Evolutionary conservation across 176 grass and related monocot genomes (phyloP).

Genomic region (Rhipidocladum racemiflorum): DNA sequence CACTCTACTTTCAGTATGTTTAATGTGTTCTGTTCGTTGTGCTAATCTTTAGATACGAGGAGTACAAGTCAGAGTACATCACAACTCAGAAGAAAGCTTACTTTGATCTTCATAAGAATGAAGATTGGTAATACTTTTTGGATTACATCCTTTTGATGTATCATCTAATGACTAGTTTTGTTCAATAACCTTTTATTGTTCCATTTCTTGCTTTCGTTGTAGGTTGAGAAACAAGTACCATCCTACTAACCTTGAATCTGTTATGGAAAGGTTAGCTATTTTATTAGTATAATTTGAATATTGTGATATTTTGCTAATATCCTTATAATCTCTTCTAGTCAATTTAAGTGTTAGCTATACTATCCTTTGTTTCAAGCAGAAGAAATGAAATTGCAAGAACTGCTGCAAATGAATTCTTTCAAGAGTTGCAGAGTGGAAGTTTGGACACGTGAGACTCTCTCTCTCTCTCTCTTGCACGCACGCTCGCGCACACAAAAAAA

Average conservation of each 20-base stretch:
- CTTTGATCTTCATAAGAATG: slow-evolving; percentile 91
- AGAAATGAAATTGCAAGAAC: slow-evolving; percentile 53
- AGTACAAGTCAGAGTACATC: slow-evolving; percentile 94
- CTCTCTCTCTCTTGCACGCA: neutral
- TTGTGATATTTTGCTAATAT: neutral
- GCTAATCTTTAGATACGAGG: slow-evolving; percentile 76
- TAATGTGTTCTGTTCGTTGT: slow-evolving; percentile 13
- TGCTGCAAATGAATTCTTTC: slow-evolving; percentile 75
- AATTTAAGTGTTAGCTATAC: neutral
- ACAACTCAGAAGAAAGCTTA: slow-evolving; percentile 95
- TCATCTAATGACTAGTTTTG: neutral
- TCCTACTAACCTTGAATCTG: slow-evolving; percentile 83
- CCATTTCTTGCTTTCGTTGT: slow-evolving; percentile 28
- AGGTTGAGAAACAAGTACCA: slow-evolving; percentile 99
- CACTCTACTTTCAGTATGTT: slow-evolving; percentile 4
- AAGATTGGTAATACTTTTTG: slow-evolving; percentile 63
- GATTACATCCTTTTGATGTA: neutral
- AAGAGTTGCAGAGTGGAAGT: slow-evolving; percentile 78
- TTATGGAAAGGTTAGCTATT: slow-evolving; percentile 76
- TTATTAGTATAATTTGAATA: slow-evolving; percentile 19
- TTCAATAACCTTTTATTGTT: slow-evolving; percentile 18
- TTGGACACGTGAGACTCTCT: slow-evolving; percentile 66
- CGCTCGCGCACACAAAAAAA: neutral
- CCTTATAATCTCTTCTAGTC: neutral
- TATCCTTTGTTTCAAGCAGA: slow-evolving; percentile 29